These are phyloP conservation scores for Sclerotinia glacialis DNA, from an alignment of 2,329 filamentous ascomycete species.

Conservation along the genomic window DNA sequence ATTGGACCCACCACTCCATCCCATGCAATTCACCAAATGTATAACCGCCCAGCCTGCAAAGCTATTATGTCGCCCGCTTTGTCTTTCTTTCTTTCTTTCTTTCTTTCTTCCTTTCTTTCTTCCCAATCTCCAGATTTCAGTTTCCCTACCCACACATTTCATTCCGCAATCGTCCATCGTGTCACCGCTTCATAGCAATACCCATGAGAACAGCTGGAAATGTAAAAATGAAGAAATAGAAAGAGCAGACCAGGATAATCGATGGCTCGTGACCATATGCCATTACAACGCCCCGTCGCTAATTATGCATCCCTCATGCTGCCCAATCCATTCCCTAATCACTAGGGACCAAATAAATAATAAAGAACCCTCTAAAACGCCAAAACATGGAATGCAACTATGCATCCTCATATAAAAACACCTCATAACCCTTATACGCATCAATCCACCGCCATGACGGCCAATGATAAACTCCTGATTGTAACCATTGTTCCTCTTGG, in stretches of 20 bases:
- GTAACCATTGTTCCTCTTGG: constrained; percentile 5
- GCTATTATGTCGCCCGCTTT: neutral
- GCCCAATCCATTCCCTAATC: neutral
- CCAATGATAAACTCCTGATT: constrained; percentile 13
- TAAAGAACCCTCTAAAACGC: constrained; percentile 4
- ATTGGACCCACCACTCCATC: neutral
- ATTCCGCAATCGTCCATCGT: neutral
- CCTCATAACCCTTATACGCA: constrained; percentile 12
- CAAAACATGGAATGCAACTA: neutral
- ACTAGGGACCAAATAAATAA: neutral
- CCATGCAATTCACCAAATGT: neutral
- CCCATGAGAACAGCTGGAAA: neutral
- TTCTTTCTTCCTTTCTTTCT: neutral
- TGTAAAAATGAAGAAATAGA: neutral
- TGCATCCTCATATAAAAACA: constrained; percentile 8
- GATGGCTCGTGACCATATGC: constrained; percentile 2
- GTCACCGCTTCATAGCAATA: neutral
- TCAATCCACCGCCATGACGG: neutral
- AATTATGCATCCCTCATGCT: constrained; percentile 5
- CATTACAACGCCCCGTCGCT: neutral
- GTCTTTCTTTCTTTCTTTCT: neutral
- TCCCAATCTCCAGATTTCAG: neutral
- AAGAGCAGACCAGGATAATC: neutral
- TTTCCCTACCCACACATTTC: neutral
- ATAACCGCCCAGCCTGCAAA: neutral